These are phyloP conservation scores for Chrysopogon serrulatus DNA, from an alignment of 176 grass and related monocot species.

Conservation along the genomic window DNA sequence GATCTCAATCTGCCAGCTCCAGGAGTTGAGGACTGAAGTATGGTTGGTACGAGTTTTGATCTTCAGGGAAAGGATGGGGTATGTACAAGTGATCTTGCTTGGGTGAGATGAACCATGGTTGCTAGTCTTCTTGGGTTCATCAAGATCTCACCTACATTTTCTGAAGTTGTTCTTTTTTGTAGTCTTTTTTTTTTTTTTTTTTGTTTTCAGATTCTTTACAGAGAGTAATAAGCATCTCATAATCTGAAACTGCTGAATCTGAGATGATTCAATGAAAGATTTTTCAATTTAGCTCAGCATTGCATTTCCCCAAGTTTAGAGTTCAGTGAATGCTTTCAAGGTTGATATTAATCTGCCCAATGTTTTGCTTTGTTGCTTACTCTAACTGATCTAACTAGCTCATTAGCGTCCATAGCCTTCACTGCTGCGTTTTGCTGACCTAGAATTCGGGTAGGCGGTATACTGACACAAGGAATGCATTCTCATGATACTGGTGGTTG, in stretches of 20 bases:
- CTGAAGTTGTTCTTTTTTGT: not conserved
- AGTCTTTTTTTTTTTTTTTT: not conserved
- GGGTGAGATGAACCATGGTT: not conserved
- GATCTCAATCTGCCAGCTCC: constrained; percentile 73
- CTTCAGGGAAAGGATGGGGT: not conserved
- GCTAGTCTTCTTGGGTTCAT: constrained; percentile 3
- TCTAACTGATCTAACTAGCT: not conserved
- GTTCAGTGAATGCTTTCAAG: not conserved
- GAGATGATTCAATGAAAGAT: not conserved
- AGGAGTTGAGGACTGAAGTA: constrained; percentile 31
- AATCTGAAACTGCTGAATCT: not conserved
- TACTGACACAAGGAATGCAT: not conserved
- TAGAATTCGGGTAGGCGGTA: constrained; percentile 1
- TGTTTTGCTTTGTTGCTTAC: not conserved
- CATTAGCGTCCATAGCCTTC: not conserved
- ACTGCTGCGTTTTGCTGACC: not conserved
- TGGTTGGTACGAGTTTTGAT: not conserved
- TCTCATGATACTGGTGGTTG: constrained; percentile 20
- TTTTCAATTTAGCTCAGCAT: constrained; percentile 9
- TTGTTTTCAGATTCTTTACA: not conserved
- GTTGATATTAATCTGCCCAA: not conserved
- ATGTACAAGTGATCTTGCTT: constrained; percentile 16
- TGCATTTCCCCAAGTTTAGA: not conserved
- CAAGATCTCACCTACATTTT: not conserved
- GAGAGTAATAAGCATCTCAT: constrained; percentile 23